Evolutionary conservation across 2,329 filamentous ascomycete genomes (phyloP), one percentile per base, ranked within the genome.

Genomic region (Aphanocladium album): DNA sequence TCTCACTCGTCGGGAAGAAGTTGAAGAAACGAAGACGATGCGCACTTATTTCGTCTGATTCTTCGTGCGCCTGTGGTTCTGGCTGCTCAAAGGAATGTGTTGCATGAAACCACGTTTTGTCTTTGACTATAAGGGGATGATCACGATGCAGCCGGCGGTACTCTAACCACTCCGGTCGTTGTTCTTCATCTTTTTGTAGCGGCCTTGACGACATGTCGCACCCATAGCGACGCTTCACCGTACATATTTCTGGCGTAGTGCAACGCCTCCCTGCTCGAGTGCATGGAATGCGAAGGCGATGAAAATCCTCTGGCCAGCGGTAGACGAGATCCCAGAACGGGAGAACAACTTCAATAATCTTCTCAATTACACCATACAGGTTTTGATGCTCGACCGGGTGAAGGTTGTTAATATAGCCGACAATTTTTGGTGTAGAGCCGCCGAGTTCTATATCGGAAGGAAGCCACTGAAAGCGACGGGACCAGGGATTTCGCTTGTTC

Each of bases 331-430:
- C 75, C 79, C 79, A 83, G 0, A 79, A 71, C 0, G 79, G 77
- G 0, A 84, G 19, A 69, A 68, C 11, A 70, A 66, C 41, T 25
- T 25, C 51, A 21, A 80, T 72, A 25, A 80, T 68, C 25, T 71
- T 62, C 56, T 80, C 77, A 12, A 81, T 67, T 1, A 77, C 64
- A 1, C 57, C 60, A 60, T 80, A 82, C 0, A 81, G 67, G 2
- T 60, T 62, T 7, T 64, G 63, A 51, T 80, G 71, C 2, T 71
- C 57, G 1, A 61, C 19, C 0, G 81, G 81, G 63, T 83, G 80
- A 0, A 83, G 67, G 63, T 83, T 83, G 67, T 83, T 83, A 67
- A 83, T 76, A 64, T 83, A 83, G 64, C 78, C 81, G 5, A 72
- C 72, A 30, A 83, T 77, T 17, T 69, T 74, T 14, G 74, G 70